Evolutionary conservation across 257 asterid species (phyloP).

Genomic region (Solanum appendiculatum): DNA sequence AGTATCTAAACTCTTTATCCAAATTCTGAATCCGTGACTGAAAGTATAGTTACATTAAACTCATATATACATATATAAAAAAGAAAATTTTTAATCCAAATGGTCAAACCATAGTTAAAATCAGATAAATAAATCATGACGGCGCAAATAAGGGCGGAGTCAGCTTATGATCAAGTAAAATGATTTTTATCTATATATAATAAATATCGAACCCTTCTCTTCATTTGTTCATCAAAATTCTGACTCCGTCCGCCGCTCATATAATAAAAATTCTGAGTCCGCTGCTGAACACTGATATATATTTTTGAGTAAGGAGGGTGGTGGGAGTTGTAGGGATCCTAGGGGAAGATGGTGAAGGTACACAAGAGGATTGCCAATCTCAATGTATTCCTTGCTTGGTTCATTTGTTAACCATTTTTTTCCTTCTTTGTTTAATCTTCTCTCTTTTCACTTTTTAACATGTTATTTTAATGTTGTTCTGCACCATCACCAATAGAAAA

Average conservation of each 20-base stretch:
- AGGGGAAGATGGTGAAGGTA: conserved; percentile 17
- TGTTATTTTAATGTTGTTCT: neutral
- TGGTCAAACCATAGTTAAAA: neutral
- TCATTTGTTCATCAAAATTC: too few species aligned
- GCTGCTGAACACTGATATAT: accelerated
- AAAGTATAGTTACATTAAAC: neutral
- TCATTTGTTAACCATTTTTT: conserved; percentile 2
- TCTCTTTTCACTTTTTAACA: neutral
- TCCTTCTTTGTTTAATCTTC: neutral
- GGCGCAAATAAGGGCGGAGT: accelerated
- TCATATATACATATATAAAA: neutral
- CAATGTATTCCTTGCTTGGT: conserved; percentile 35
- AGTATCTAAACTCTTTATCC: too few species aligned
- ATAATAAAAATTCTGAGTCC: too few species aligned
- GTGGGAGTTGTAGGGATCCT: conserved; percentile 20
- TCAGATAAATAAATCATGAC: too few species aligned
- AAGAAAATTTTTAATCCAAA: neutral
- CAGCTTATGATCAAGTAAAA: neutral
- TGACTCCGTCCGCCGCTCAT: too few species aligned
- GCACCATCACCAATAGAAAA: neutral
- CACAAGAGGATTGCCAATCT: conserved; percentile 13
- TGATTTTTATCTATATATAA: neutral
- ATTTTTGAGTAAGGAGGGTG: neutral
- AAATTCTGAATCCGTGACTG: accelerated
- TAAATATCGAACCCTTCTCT: neutral